A percentile compares a stretch with the other conserved stretches of the same genome.
Evolutionary conservation across 192 early-diverging fungal genomes (phyloP).

Genomic region (Chytriomyces sp.): DNA sequence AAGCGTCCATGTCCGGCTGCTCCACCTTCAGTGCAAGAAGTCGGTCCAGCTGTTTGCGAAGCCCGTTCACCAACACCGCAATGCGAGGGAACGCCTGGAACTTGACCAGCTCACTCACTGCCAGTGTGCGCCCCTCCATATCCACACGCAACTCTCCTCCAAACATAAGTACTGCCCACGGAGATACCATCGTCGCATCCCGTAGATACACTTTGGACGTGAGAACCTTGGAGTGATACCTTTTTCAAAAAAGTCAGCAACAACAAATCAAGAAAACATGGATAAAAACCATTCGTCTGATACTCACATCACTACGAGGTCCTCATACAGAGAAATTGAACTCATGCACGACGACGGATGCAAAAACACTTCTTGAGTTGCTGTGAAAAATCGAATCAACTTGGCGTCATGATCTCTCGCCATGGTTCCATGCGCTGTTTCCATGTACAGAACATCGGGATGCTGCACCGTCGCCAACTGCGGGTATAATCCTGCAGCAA

Average conservation of each 20-base stretch:
- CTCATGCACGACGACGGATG: slow-evolving; percentile 85
- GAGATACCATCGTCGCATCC: slow-evolving; percentile 67
- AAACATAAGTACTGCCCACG: slow-evolving; percentile 81
- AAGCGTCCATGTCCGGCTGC: slow-evolving; percentile 61
- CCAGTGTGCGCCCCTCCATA: slow-evolving; percentile 67
- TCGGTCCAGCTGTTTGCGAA: slow-evolving; percentile 73
- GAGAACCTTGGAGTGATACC: slow-evolving; percentile 63
- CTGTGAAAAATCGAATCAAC: slow-evolving; percentile 71
- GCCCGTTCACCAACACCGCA: slow-evolving; percentile 74
- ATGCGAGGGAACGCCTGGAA: slow-evolving; percentile 68
- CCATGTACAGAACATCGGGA: slow-evolving; percentile 65
- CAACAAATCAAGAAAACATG: no score
- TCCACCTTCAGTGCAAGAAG: slow-evolving; percentile 74
- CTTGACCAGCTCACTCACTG: slow-evolving; percentile 58
- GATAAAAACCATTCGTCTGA: not conserved
- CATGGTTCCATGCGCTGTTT: slow-evolving; percentile 73
- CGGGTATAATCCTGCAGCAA: slow-evolving; percentile 86
- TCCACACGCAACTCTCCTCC: slow-evolving; percentile 79
- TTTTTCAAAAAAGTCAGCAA: not conserved
- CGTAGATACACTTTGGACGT: slow-evolving; percentile 72
- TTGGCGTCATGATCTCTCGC: slow-evolving; percentile 71
- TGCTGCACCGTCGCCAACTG: slow-evolving; percentile 74
- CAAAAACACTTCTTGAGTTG: slow-evolving; percentile 73
- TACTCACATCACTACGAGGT: slow-evolving; percentile 68
- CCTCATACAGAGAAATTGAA: slow-evolving; percentile 59